Base-by-base conservation (phyloP, 2,329 filamentous ascomycete genomes). In the Trichoderma sp. region DNA sequence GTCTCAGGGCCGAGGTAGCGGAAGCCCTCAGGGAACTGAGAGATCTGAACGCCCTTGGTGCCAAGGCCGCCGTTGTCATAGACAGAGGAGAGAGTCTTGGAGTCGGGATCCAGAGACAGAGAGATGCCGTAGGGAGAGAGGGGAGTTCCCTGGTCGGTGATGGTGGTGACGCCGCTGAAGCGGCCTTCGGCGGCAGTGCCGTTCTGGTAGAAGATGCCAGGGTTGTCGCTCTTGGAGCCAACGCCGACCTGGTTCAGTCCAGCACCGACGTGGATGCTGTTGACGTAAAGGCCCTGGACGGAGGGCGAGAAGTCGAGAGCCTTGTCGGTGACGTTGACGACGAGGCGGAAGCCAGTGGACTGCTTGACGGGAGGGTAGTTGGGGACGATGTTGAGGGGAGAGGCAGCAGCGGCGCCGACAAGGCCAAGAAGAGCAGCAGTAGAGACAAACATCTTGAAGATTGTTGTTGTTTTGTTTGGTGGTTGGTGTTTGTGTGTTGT, bases 151-250 rank as follows among this genome's bases (percentile, higher is more conserved):
- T 78, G 78, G 74, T 85, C 84, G 62, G 79, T 80, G 15, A 86
- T 58, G 71, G 84, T 74, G 63, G 76, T 79, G 30, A 78, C 78
- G 9, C 71, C 57, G 32, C 75, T 74, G 57, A 72, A 76, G 12
- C 73, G 74, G 11, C 79, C 70, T 24, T 83, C 78, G 15, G 74
- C 66, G n/a, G 78, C 78, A 4, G 85, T 85, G 77, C 82, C 84
- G 76, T 87, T 86, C 69, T 83, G 78, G 80, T 86, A 87, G 76
- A 86, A 86, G 73, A 83, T 74, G 63, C 79, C 78, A 6, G 73
- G 73, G 43, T 66, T 34, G 12, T 75, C 39, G 15, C 75, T 51
- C 6, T 74, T 71, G 14, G 82, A 75, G 1, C 81, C 77, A 18
- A 84, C 76, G 3, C 82, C 80, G 15, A 81, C 82, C n/a, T 80